Evolutionary conservation across 2,329 filamentous ascomycete genomes (phyloP), one percentile per base, ranked within the genome.

Genomic region (Penicillium aurantiogriseum): DNA sequence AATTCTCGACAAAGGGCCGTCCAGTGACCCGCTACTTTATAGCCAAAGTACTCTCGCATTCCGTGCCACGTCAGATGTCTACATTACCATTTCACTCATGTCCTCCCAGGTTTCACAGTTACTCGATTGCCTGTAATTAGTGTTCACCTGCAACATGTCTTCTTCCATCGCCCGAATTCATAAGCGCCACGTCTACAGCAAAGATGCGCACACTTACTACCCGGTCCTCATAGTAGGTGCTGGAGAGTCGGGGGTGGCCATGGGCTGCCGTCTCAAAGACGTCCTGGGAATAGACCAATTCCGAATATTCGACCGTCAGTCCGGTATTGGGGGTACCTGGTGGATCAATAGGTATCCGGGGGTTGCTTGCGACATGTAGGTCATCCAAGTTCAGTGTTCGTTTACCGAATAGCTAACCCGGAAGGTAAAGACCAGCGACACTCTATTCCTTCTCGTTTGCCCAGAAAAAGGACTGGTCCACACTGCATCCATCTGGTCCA

Each of bases 281-380:
- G 80, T 80, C 69, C 79, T 87, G 42, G 80, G 79, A 31, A 84
- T 85, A 53, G 80, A 81, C 59, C 83, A 87, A 58, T 80, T 88
- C 63, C 76, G 77, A 29, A 79, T 88, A 66, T 88, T 87, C 58
- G 86, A 88, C 25, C 77, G 82, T 13, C 76, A 84, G 59, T 72
- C 76, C 4, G 79, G 80, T 3, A 76, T 87, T 43, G 86, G 86
- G 33, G 86, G 86, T 8, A 88, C 85, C 1, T 89, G 86, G 86
- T 80, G 79, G 71, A 80, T 80, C 44, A 88, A 88, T 67, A 76
- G 79, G 33, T 88, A 88, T 69, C 85, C 83, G 10, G 82, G 82
- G 69, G 72, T 75, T 54, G 83, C 83, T 7, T 86, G 83, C 64
- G 83, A 86, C 68, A 70, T 83, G 77, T 80, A 71, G 63, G 67